These are phyloP conservation scores for Clitopilus hobsonii DNA, from an alignment of 768 basidiomycete genomes.

Conservation along the genomic window DNA sequence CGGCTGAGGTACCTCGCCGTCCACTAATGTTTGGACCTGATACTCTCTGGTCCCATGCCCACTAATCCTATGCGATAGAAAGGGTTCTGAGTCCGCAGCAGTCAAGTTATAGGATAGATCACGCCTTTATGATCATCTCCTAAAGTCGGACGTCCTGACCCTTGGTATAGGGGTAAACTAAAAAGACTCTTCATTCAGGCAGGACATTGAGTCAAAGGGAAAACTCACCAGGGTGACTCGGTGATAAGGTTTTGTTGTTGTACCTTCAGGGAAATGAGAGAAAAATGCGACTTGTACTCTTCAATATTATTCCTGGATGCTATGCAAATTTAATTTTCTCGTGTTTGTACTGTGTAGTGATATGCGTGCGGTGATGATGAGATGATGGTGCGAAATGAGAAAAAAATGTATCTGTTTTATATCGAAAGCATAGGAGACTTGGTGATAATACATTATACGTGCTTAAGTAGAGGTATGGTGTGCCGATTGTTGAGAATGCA, in stretches of 20 bases:
- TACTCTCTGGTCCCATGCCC: background rate
- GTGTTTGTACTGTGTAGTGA: background rate
- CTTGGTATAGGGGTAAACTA: background rate
- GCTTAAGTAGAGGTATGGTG: slow-evolving; percentile 1
- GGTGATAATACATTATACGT: background rate
- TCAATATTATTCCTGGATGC: background rate
- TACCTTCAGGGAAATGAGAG: background rate
- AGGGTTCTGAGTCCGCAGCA: background rate
- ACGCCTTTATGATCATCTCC: too few species aligned
- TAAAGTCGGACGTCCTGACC: background rate
- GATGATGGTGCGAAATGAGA: background rate
- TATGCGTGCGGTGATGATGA: background rate
- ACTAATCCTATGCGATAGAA: background rate
- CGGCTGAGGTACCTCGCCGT: background rate
- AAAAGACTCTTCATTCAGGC: background rate
- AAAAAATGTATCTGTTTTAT: background rate
- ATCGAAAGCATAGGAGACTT: background rate
- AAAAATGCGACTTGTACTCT: background rate
- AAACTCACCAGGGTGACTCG: too few species aligned
- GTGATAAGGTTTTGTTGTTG: too few species aligned
- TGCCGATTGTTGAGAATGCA: background rate
- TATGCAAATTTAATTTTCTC: too few species aligned
- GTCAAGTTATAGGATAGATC: too few species aligned
- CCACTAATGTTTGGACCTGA: background rate
- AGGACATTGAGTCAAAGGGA: background rate